These are phyloP conservation scores for Ophiostoma populinum DNA, from an alignment of 2,329 filamentous ascomycete genomes.

Conservation along the genomic window DNA sequence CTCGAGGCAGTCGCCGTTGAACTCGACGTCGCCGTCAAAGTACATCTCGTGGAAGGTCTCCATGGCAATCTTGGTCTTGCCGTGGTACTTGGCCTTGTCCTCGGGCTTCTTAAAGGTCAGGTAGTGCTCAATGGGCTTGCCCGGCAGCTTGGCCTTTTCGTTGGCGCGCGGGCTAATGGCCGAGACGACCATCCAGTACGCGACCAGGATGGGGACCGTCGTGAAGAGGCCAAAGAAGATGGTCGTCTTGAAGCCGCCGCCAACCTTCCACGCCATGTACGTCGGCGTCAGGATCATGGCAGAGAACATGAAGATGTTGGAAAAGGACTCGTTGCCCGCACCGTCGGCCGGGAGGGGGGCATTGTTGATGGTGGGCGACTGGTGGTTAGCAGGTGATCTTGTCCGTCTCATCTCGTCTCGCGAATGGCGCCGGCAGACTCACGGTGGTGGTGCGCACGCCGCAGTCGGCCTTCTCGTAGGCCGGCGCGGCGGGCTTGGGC, in stretches of 20 bases:
- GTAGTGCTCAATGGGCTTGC: slow-evolving; percentile 80
- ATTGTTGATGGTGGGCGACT: slow-evolving; percentile 88
- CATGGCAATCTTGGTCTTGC: slow-evolving; percentile 68
- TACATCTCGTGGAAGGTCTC: slow-evolving; percentile 97
- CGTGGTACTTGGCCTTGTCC: slow-evolving; percentile 50
- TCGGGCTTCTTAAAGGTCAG: slow-evolving; percentile 58
- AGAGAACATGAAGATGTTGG: slow-evolving; percentile 58
- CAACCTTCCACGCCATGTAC: slow-evolving; percentile 67
- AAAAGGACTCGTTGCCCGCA: slow-evolving; percentile 71
- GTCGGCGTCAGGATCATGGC: slow-evolving; percentile 54
- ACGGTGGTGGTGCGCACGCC: slow-evolving; percentile 38
- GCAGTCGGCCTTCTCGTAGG: slow-evolving; percentile 33
- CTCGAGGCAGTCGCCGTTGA: slow-evolving; percentile 86
- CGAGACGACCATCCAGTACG: slow-evolving; percentile 69
- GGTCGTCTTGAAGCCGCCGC: slow-evolving; percentile 74
- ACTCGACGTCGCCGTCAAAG: slow-evolving; percentile 85
- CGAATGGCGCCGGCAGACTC: slow-evolving; percentile 14
- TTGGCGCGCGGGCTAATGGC: slow-evolving; percentile 74
- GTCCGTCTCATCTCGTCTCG: no score
- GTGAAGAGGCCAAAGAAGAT: slow-evolving; percentile 73
- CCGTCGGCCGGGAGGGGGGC: slow-evolving; percentile 82
- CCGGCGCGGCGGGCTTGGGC: slow-evolving; percentile 30
- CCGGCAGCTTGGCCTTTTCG: slow-evolving; percentile 77
- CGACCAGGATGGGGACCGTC: slow-evolving; percentile 59
- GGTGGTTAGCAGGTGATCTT: slow-evolving; percentile 6